Conservation (phyloP, 73 alveolate genomes). For the Paramecium pentaurelia region DNA sequence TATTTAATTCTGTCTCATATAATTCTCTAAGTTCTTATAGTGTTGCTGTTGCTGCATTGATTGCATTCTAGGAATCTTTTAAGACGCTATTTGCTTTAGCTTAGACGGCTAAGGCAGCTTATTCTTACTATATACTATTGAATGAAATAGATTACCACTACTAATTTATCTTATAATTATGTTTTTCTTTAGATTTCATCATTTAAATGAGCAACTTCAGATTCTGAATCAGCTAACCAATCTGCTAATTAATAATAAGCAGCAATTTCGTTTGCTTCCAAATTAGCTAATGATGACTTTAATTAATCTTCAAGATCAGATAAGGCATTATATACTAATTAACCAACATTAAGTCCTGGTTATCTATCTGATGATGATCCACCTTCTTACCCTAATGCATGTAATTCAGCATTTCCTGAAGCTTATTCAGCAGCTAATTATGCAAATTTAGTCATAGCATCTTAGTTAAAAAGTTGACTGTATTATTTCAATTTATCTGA, state of each 20-base stretch:
- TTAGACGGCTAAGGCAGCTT: conserved; percentile 34
- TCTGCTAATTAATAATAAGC: conserved; percentile 34
- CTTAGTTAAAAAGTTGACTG: neutral
- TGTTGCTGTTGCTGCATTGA: neutral
- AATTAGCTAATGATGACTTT: neutral
- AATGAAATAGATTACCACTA: neutral
- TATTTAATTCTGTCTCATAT: neutral
- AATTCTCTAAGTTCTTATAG: neutral
- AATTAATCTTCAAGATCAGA: conserved; percentile 31
- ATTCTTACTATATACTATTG: neutral
- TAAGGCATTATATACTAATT: neutral
- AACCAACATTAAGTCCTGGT: neutral
- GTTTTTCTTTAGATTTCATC: conserved; percentile 28
- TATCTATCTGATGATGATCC: neutral
- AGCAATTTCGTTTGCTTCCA: neutral
- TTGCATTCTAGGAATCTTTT: conserved; percentile 29
- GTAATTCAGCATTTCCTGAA: conserved; percentile 43
- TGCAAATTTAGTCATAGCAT: conserved; percentile 23
- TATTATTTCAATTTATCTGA: conserved; percentile 13
- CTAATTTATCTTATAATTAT: neutral
- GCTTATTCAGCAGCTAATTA: conserved; percentile 36
- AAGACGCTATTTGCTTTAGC: conserved; percentile 30
- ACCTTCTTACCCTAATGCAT: neutral
- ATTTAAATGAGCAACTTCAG: neutral
- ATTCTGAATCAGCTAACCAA: conserved; percentile 24